These are phyloP conservation scores for Entomophthora muscae DNA, from an alignment of 371 early-diverging fungal species.

Conservation along the genomic window DNA sequence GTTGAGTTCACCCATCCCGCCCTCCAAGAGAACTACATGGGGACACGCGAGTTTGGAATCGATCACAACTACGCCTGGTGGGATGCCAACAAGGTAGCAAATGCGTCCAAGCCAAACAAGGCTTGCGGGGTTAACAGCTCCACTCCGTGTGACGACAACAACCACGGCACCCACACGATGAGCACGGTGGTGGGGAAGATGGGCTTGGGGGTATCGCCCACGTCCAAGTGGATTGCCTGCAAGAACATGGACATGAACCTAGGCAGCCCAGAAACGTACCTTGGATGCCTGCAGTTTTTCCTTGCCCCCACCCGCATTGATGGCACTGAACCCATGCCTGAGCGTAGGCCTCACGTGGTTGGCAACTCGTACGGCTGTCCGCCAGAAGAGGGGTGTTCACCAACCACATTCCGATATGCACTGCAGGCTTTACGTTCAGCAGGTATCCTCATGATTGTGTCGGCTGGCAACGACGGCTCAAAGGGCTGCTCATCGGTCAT, in stretches of 20 bases:
- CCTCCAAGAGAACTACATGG: slow-evolving; percentile 27
- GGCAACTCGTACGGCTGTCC: slow-evolving; percentile 7
- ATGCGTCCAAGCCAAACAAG: too few relatives aligned
- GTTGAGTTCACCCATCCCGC: slow-evolving; percentile 48
- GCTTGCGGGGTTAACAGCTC: background rate
- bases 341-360: background rate
- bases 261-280: slow-evolving; percentile 2
- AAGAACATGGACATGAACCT: slow-evolving; percentile 5
- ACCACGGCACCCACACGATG: slow-evolving; percentile 9
- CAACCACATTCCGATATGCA: background rate
- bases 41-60: background rate
- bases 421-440: background rate
- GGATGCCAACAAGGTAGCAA: too few relatives aligned
- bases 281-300: slow-evolving; percentile 7
- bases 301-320: background rate
- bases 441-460: background rate
- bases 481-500: background rate
- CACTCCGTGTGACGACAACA: slow-evolving; percentile 4
- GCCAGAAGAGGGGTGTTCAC: slow-evolving; percentile 3
- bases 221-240: slow-evolving; percentile 6
- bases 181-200: slow-evolving; percentile 2
- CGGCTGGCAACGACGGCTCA: slow-evolving; percentile 2
- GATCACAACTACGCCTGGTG: slow-evolving; percentile 7
- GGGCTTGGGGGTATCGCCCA: background rate
- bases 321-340: background rate